Evolutionary conservation across 139 green algal genomes (phyloP).

Genomic region (Haematococcus sp.): DNA sequence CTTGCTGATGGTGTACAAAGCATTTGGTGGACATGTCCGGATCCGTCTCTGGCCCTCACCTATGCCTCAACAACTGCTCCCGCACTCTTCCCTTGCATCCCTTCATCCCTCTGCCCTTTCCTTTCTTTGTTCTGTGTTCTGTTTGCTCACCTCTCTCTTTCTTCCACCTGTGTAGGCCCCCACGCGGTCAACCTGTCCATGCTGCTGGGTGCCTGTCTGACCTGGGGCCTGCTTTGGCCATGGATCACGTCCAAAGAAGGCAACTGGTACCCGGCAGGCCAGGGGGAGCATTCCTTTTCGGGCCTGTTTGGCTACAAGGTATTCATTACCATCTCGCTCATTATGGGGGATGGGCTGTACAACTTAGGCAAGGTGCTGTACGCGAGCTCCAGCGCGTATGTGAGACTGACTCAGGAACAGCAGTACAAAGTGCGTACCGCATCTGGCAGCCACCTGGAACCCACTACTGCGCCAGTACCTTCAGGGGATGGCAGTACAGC

Average conservation of each 20-base stretch:
- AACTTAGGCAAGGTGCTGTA: slow-evolving; percentile 43
- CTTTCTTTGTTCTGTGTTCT: background rate
- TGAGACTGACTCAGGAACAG: background rate
- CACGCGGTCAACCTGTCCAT: slow-evolving; percentile 52
- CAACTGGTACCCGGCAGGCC: slow-evolving; percentile 45
- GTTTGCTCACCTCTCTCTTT: no score
- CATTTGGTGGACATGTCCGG: no score
- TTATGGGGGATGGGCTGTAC: slow-evolving; percentile 52
- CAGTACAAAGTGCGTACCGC: background rate
- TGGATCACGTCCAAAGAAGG: slow-evolving; percentile 35
- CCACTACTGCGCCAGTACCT: no score
- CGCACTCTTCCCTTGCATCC: no score
- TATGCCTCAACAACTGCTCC: no score
- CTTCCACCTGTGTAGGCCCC: slow-evolving; percentile 24
- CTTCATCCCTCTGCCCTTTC: background rate
- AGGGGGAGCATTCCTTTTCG: slow-evolving; percentile 29
- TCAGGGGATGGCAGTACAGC: no score
- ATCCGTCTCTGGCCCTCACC: no score
- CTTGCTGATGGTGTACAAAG: no score
- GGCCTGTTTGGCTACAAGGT: slow-evolving; percentile 58
- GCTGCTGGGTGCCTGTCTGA: slow-evolving; percentile 39
- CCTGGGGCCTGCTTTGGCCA: slow-evolving; percentile 52
- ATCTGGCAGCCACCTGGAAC: no score
- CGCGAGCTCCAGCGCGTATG: slow-evolving; percentile 4
- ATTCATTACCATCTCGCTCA: slow-evolving; percentile 44